These are phyloP conservation scores for Zymoseptoria pseudotritici DNA, from an alignment of 2,329 filamentous ascomycete genomes.

Conservation along the genomic window DNA sequence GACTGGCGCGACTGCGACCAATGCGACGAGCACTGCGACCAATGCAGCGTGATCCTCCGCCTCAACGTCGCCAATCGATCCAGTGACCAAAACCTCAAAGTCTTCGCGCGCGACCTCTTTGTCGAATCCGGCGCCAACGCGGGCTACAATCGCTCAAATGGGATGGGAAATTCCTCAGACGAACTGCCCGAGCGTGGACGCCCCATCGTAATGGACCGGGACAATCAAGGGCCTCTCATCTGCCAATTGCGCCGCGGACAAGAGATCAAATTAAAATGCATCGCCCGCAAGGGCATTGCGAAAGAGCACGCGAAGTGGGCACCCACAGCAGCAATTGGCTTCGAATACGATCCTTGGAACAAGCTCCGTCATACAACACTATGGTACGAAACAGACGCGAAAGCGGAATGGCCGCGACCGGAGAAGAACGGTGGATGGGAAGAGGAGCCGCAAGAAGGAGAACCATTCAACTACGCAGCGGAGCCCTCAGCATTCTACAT, in stretches of 20 bases:
- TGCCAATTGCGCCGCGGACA: constrained; percentile 85
- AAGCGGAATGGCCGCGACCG: constrained; percentile 27
- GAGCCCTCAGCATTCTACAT: constrained; percentile 76
- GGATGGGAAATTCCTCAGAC: constrained; percentile 59
- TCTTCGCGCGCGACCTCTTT: constrained; percentile 84
- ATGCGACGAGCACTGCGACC: constrained; percentile 90
- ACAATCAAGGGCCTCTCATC: constrained; percentile 75
- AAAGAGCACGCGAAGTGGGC: constrained; percentile 99
- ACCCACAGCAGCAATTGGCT: constrained; percentile 82
- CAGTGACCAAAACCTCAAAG: constrained; percentile 80
- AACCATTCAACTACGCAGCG: constrained; percentile 86
- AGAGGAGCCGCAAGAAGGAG: constrained; percentile 70
- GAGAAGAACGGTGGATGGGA: constrained; percentile 65
- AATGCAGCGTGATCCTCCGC: constrained; percentile 77
- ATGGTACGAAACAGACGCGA: constrained; percentile 77
- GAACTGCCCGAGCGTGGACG: constrained; percentile 49
- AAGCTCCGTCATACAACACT: constrained; percentile 86
- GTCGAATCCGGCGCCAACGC: constrained; percentile 60
- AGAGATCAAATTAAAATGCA: constrained; percentile 81
- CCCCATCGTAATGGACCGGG: constrained; percentile 76
- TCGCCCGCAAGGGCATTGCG: constrained; percentile 96
- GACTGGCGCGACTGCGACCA: constrained; percentile 85
- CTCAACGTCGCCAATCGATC: constrained; percentile 67
- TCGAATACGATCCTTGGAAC: constrained; percentile 98
- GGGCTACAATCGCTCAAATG: constrained; percentile 64